These are phyloP conservation scores for Pharnaceum exiguum DNA, from an alignment of 148 eudicot genomes.

Conservation along the genomic window DNA sequence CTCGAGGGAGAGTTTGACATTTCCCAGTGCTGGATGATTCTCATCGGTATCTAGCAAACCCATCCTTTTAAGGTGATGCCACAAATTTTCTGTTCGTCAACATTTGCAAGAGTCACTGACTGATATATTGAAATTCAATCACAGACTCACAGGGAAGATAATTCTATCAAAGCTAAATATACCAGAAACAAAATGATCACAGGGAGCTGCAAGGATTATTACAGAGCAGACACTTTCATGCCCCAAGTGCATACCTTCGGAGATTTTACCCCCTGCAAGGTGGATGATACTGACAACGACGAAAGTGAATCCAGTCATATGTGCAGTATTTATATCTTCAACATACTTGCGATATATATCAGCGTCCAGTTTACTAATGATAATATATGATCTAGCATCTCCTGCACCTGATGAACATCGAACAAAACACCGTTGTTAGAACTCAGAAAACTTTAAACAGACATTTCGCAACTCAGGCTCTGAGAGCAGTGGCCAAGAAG, in stretches of 20 bases:
- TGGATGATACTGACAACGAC: slow-evolving; percentile 62
- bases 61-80: slow-evolving; percentile 86
- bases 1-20: slow-evolving; percentile 66
- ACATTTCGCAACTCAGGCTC: neutral
- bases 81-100: slow-evolving; percentile 83
- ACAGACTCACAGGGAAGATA: neutral
- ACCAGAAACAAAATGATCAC: neutral
- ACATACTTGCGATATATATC: slow-evolving; percentile 67
- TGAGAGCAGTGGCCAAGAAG: too few relatives aligned
- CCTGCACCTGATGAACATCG: slow-evolving; percentile 37
- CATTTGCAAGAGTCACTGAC: too few relatives aligned
- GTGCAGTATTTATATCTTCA: slow-evolving; percentile 58
- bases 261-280: slow-evolving; percentile 79
- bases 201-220: neutral
- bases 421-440: too few relatives aligned
- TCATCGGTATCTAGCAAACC: slow-evolving; percentile 79
- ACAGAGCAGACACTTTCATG: neutral
- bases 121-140: too few relatives aligned
- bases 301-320: slow-evolving; percentile 68
- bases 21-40: slow-evolving; percentile 62
- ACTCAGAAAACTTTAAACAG: too few relatives aligned
- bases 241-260: slow-evolving; percentile 51
- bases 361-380: slow-evolving; percentile 66
- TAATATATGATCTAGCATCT: slow-evolving; percentile 76
- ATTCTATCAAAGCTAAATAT: neutral